These are phyloP conservation scores for Dioscorea zingiberensis DNA, from an alignment of 106 monocot species.

Conservation along the genomic window DNA sequence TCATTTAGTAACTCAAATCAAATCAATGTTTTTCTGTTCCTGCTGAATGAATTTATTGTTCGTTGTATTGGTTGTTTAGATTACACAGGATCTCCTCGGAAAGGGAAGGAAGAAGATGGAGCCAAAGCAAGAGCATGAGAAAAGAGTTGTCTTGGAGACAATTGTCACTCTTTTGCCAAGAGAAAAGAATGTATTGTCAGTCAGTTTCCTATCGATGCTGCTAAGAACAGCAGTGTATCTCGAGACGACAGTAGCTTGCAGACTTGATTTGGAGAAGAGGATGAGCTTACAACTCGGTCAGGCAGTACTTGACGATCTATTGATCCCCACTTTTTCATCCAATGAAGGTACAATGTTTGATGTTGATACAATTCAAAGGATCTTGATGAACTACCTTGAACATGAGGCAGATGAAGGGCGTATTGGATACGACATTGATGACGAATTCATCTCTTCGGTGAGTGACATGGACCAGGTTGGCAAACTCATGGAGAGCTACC, in stretches of 20 bases:
- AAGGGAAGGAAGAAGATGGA: conserved; percentile 58
- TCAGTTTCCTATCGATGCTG: conserved; percentile 82
- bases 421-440: conserved; percentile 27
- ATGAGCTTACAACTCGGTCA: conserved; percentile 71
- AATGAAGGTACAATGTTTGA: conserved; percentile 44
- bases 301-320: conserved; percentile 68
- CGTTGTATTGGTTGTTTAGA: neutral
- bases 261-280: conserved; percentile 76
- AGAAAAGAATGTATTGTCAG: conserved; percentile 72
- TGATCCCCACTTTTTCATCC: conserved; percentile 68
- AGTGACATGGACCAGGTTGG: conserved; percentile 53
- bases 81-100: conserved; percentile 67
- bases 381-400: conserved; percentile 68
- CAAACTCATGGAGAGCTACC: conserved; percentile 78
- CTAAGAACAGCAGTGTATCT: conserved; percentile 66
- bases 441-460: conserved; percentile 28
- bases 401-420: conserved; percentile 20
- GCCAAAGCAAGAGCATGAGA: conserved; percentile 75
- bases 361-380: conserved; percentile 72
- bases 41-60: too few relatives aligned
- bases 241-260: conserved; percentile 82
- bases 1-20: too few relatives aligned
- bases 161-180: conserved; percentile 72
- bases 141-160: conserved; percentile 70
- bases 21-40: too few relatives aligned